Evolutionary conservation across 2,329 filamentous ascomycete genomes (phyloP).

Genomic region (Paecilomyces fulvus): DNA sequence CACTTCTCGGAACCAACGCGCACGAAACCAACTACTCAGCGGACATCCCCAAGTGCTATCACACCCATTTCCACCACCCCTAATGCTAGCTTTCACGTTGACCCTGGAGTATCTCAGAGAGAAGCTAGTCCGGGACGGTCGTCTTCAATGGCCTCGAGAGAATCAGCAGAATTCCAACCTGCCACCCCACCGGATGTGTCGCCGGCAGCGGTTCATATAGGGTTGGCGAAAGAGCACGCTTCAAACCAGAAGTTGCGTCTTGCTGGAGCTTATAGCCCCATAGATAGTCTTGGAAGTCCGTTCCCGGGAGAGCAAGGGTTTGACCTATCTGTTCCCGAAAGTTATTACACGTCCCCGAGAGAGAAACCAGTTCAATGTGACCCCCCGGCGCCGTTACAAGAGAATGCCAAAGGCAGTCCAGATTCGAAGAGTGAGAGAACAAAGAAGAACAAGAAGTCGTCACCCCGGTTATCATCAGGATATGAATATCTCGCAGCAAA

Average conservation of each 20-base stretch:
- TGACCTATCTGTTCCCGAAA: slow-evolving; percentile 24
- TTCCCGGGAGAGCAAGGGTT: slow-evolving; percentile 17
- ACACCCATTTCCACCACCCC: slow-evolving; percentile 3
- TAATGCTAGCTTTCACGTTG: slow-evolving; percentile 20
- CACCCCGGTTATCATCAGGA: slow-evolving; percentile 19
- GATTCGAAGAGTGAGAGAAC: slow-evolving; percentile 12
- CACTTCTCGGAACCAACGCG: slow-evolving; percentile 2
- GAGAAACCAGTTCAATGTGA: slow-evolving; percentile 12
- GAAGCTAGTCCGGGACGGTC: slow-evolving; percentile 23
- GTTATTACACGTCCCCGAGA: slow-evolving; percentile 20
- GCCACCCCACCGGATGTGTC: slow-evolving; percentile 19
- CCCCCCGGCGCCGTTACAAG: slow-evolving; percentile 25
- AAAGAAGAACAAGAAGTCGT: slow-evolving; percentile 15
- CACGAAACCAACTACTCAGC: background rate
- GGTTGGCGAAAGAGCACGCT: slow-evolving; percentile 17
- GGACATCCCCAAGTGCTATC: background rate
- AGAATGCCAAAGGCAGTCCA: slow-evolving; percentile 22
- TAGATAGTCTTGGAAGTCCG: slow-evolving; percentile 11
- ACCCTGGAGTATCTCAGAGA: slow-evolving; percentile 26
- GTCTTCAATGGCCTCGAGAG: slow-evolving; percentile 23
- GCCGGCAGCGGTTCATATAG: slow-evolving; percentile 17
- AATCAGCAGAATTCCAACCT: slow-evolving; percentile 19
- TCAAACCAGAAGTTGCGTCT: slow-evolving; percentile 13
- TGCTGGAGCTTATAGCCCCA: slow-evolving; percentile 10
- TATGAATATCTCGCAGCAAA: slow-evolving; percentile 27